Conservation (phyloP, 306 rosid species). For the Casuarina glauca region DNA sequence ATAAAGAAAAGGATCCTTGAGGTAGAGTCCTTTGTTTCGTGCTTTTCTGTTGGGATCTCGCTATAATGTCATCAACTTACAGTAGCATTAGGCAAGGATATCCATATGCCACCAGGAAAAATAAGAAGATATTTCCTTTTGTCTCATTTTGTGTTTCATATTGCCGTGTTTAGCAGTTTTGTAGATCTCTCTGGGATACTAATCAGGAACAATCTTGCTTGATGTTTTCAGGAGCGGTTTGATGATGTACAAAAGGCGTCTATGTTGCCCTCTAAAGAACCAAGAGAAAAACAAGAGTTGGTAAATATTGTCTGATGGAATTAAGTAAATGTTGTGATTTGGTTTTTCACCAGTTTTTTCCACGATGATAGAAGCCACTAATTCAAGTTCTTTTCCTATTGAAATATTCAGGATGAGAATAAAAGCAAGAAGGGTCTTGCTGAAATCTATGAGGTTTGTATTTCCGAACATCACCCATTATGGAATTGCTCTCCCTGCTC, state of each 20-base stretch:
- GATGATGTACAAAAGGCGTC: slow-evolving; percentile 75
- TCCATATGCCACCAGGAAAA: not conserved
- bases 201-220: slow-evolving; percentile 19
- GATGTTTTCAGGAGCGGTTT: slow-evolving; percentile 53
- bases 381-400: slow-evolving; percentile 15
- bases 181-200: not conserved
- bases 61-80: slow-evolving; percentile 11
- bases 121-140: not conserved
- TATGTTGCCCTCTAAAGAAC: slow-evolving; percentile 61
- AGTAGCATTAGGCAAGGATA: slow-evolving; percentile 4
- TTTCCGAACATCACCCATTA: slow-evolving; percentile 29
- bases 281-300: slow-evolving; percentile 72
- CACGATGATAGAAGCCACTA: slow-evolving; percentile 19
- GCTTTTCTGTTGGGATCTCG: slow-evolving; percentile 16
- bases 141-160: not conserved
- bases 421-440: slow-evolving; percentile 92
- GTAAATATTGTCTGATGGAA: slow-evolving; percentile 42
- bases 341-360: slow-evolving; percentile 13
- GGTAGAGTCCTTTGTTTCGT: slow-evolving; percentile 48
- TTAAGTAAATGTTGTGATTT: slow-evolving; percentile 25
- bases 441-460: slow-evolving; percentile 83
- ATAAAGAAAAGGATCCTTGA: slow-evolving; percentile 71
- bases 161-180: not conserved
- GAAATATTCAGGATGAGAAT: slow-evolving; percentile 69
- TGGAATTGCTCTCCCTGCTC: slow-evolving; percentile 13